Percentiles rank a stretch among this genome's conserved stretches.
These are phyloP conservation scores for Pseudopediastrum boryanum DNA, from an alignment of 139 green algal species.

Conservation along the genomic window DNA sequence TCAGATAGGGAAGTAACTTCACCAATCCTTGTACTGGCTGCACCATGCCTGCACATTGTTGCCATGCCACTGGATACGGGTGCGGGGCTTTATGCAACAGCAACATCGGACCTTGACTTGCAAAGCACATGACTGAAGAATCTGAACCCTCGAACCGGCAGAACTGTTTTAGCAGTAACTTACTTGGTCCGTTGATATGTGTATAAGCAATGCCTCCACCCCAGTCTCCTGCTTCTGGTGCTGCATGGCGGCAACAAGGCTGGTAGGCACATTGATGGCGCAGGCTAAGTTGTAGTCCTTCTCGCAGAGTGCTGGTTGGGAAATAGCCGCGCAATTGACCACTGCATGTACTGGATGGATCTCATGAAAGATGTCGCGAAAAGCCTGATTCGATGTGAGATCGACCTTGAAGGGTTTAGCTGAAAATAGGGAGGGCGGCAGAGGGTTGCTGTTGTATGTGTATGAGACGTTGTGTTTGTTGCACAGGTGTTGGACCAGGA, in stretches of 20 bases:
- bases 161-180: too few species aligned
- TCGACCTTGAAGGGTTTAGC: slow-evolving; percentile 42
- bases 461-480: slow-evolving; percentile 6
- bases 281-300: slow-evolving; percentile 30
- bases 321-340: slow-evolving; percentile 54
- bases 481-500: slow-evolving; percentile 41
- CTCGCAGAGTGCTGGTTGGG: slow-evolving; percentile 58
- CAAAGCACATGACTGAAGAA: background rate
- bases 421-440: background rate
- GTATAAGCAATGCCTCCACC: slow-evolving; percentile 58
- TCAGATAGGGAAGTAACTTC: too few species aligned
- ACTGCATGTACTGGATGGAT: slow-evolving; percentile 12
- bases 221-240: slow-evolving; percentile 19
- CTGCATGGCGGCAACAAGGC: slow-evolving; percentile 45
- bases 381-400: slow-evolving; percentile 41
- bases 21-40: too few species aligned
- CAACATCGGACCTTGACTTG: background rate
- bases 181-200: slow-evolving; percentile 85
- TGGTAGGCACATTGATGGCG: slow-evolving; percentile 55
- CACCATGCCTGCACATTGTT: too few species aligned
- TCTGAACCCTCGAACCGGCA: too few species aligned
- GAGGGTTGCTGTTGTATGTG: slow-evolving; percentile 9
- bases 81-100: too few species aligned
- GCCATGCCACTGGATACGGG: too few species aligned
- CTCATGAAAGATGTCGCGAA: slow-evolving; percentile 27